Base-by-base conservation (phyloP, 139 green algal genomes). In the Chloropicon primus region DNA sequence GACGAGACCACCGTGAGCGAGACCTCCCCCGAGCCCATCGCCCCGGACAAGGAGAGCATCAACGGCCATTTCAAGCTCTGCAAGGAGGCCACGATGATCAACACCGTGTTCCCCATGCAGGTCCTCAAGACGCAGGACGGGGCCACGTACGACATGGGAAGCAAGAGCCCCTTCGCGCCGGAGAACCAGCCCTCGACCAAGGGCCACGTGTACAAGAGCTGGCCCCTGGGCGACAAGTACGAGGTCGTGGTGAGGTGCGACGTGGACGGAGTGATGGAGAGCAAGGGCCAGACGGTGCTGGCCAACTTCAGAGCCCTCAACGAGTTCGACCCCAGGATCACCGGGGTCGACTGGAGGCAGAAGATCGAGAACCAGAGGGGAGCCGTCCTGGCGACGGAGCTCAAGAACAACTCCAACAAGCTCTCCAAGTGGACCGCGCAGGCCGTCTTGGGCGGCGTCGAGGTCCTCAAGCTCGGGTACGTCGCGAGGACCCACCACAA, bases 341-440 rank as follows among this genome's bases (percentile, higher is more conserved):
- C 85, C 21, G 85, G 87, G 25, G 87, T 97, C 26, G 92, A 98
- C 88, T 99, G 93, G 92, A 85, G 96, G 25, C 88, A 93, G 84
- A 96, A 96, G 84, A 81, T 99, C 27, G 95, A 99, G 83, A 94
- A 85, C 72, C 95, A 99, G 84, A 87, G 93, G 72, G 95, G 95
- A 72, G 95, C 95, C 0, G 92, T 97, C 77, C 87, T 98, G 78
- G 94, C 94, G 3, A 98, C 93, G 2, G 95, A 99, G 85, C 82
- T 97, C 54, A 95, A 96, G 89, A 98, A 99, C 93, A 99, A 99
- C 83, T 62, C 41, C 10, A 93, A 93, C 87, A 99, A 99, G 87
- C 85, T 99, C 53, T 94, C 95, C 53, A 93, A 93, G 84, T 99
- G 95, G 95, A 97, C 94, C 1, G 89, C 88, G 2, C 85, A 88